These are phyloP conservation scores for Lentinula sp. DNA, from an alignment of 768 basidiomycete species.

Conservation along the genomic window DNA sequence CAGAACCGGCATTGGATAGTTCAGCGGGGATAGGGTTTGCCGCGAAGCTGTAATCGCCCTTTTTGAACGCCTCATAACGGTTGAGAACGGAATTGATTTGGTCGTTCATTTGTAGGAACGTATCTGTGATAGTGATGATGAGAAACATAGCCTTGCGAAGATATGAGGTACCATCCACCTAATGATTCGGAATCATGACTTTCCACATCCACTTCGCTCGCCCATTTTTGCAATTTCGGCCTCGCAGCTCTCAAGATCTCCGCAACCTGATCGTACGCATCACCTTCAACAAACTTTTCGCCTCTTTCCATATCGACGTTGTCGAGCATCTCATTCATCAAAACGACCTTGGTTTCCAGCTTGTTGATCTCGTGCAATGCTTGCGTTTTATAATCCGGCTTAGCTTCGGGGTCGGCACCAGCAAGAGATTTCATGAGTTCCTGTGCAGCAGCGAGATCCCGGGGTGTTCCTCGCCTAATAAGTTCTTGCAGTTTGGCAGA, in stretches of 20 bases:
- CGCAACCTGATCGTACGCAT: conserved; percentile 96
- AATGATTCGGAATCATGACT: conserved; percentile 87
- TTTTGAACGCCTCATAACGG: conserved; percentile 91
- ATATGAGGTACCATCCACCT: conserved; percentile 32
- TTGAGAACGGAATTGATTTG: conserved; percentile 90
- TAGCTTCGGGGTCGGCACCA: conserved; percentile 91
- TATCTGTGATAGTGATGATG: conserved; percentile 45
- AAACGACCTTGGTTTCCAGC: conserved; percentile 88
- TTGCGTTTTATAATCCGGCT: conserved; percentile 90
- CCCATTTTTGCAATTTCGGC: conserved; percentile 97
- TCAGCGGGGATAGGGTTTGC: conserved; percentile 66
- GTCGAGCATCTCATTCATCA: conserved; percentile 97
- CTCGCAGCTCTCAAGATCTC: conserved; percentile 72
- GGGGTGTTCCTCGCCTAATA: conserved; percentile 91
- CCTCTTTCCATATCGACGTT: conserved; percentile 70
- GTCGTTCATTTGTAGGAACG: conserved; percentile 94
- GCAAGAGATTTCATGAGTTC: conserved; percentile 96
- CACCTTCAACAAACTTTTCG: conserved; percentile 81
- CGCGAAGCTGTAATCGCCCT: conserved; percentile 74
- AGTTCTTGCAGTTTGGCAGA: conserved; percentile 98
- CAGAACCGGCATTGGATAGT: conserved; percentile 25
- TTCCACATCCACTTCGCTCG: conserved; percentile 89
- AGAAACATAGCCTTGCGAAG: not conserved
- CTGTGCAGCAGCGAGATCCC: conserved; percentile 92
- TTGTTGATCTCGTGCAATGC: conserved; percentile 88